Conservation (phyloP, 2,329 filamentous ascomycete species). For the Cladosporium sp. region DNA sequence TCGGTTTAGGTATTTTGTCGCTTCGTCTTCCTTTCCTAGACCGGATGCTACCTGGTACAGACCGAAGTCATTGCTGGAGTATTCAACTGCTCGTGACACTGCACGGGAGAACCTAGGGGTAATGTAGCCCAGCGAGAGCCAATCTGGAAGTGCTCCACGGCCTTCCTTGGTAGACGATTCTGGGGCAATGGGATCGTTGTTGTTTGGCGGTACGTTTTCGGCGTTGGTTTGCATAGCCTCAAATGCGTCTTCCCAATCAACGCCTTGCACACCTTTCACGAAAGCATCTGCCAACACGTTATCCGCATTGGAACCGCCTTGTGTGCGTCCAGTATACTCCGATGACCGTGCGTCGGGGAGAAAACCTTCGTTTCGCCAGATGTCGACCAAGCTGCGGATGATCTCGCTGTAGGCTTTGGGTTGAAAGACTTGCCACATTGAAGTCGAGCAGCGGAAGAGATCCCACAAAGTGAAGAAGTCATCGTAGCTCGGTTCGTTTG, state of each 20-base stretch:
- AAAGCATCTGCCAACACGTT: constrained; percentile 70
- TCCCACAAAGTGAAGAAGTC: constrained; percentile 72
- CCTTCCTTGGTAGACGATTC: constrained; percentile 65
- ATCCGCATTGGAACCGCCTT: constrained; percentile 67
- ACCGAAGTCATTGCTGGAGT: constrained; percentile 65
- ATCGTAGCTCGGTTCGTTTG: constrained; percentile 64
- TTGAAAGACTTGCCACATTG: constrained; percentile 62
- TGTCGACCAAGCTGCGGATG: constrained; percentile 63
- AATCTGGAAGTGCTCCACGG: constrained; percentile 65
- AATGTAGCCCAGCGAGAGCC: constrained; percentile 62
- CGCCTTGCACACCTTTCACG: constrained; percentile 61
- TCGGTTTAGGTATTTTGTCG: constrained; percentile 57
- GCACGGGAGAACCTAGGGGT: constrained; percentile 57
- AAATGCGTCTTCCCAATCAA: constrained; percentile 63
- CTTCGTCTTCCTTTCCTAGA: constrained; percentile 48
- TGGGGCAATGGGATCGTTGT: constrained; percentile 52
- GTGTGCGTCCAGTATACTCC: constrained; percentile 65
- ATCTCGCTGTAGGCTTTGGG: constrained; percentile 61
- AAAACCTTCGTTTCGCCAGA: constrained; percentile 62
- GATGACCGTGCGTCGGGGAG: constrained; percentile 67
- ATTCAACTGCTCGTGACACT: constrained; percentile 63
- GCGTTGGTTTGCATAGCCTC: constrained; percentile 63
- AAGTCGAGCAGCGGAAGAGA: constrained; percentile 60
- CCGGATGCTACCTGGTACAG: constrained; percentile 62
- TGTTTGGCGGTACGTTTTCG: constrained; percentile 58